Base-by-base conservation (phyloP, 2,329 filamentous ascomycete species). In the Calonectria fujianensis region DNA sequence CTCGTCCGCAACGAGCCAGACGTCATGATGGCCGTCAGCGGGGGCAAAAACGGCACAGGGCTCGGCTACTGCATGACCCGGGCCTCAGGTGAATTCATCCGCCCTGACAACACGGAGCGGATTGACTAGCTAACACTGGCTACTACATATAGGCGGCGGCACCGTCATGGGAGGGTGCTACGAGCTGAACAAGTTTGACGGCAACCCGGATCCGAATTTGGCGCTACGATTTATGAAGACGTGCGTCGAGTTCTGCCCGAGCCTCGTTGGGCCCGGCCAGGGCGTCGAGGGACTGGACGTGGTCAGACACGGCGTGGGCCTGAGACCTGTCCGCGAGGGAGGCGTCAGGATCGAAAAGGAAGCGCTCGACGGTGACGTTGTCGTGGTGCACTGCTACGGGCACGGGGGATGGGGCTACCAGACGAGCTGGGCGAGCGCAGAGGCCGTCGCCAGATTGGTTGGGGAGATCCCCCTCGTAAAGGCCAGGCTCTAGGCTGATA, bases 81-180 rank as follows among this genome's bases (percentile, higher is more conserved):
- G 37, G 93, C 95, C 1, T 88, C 88, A 0, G 89, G 89, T 18
- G n/a, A 41, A n/a, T 24, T 24, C 24, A 24, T 24, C 24, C 24
- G 24, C 24, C 24, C 24, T 24, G 24, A 24, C 24, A 24, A 24
- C 24, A 24, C 24, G 24, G 24, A 24, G 24, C 24, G 24, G 24
- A 24, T 24, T 24, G 24, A 2, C 24, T 24, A 24, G 24, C 24
- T 24, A 24, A 24, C 24, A 63, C 57, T 27, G 31, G 18, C 24
- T 18, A 14, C 24, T 6, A n/a, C n/a, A n/a, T n/a, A 14, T 63
- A 63, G 57, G 57, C 10, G 95, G 95, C 29, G 95, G 95, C 11
- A 96, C 94, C 0, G 88, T 97, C 48, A 87, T 97, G 7, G 95
- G 95, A 27, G 95, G 95, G 2, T 95, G 91, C 70, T 93, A 96